Evolutionary conservation across 495 filamentous ascomycete genomes (phyloP).

Genomic region (Bryoglossum gracile): DNA sequence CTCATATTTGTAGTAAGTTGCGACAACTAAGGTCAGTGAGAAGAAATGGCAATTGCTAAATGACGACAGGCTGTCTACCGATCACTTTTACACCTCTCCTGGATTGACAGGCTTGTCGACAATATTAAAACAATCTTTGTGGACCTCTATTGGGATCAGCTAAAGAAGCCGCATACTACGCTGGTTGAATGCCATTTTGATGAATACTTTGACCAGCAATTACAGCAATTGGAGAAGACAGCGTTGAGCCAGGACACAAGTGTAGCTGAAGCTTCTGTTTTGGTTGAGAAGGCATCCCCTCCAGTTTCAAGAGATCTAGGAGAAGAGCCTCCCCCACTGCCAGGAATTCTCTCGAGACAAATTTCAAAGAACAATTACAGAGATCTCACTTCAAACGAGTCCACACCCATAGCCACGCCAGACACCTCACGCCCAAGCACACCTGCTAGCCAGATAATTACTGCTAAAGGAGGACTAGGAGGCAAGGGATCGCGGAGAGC

Average conservation of each 20-base stretch:
- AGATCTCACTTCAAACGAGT: slow-evolving; percentile 47
- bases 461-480: slow-evolving; percentile 61
- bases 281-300: slow-evolving; percentile 37
- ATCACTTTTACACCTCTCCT: slow-evolving; percentile 86
- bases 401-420: slow-evolving; percentile 61
- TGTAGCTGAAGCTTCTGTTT: slow-evolving; percentile 29
- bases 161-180: slow-evolving; percentile 72
- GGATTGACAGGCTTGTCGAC: slow-evolving; percentile 94
- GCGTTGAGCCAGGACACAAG: slow-evolving; percentile 27
- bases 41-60: neutral
- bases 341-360: slow-evolving; percentile 29
- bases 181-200: slow-evolving; percentile 76
- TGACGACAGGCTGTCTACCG: slow-evolving; percentile 81
- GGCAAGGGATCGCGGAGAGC: slow-evolving; percentile 74
- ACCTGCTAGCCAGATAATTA: slow-evolving; percentile 60
- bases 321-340: slow-evolving; percentile 40
- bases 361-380: slow-evolving; percentile 36
- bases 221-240: slow-evolving; percentile 67
- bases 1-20: slow-evolving; percentile 87
- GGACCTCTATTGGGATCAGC: slow-evolving; percentile 77
- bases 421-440: slow-evolving; percentile 74
- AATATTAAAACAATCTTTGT: slow-evolving; percentile 88
- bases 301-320: slow-evolving; percentile 33
- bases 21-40: neutral
- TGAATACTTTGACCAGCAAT: slow-evolving; percentile 88